Evolutionary conservation across 768 basidiomycete species (phyloP).

Genomic region (Boletus vinaceobasis): DNA sequence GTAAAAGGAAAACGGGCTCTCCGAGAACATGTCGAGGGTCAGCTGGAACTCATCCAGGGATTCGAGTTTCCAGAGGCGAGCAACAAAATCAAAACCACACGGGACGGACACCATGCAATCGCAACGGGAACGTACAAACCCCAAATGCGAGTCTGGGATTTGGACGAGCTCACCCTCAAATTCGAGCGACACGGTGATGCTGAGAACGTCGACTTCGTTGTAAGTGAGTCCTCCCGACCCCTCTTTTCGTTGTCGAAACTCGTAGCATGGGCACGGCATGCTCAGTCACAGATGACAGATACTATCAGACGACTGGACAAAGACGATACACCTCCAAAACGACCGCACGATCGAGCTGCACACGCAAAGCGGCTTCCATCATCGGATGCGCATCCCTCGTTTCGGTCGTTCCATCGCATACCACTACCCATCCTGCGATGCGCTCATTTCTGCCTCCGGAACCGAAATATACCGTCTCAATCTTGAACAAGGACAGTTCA

Average conservation of each 20-base stretch:
- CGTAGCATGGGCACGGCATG: neutral
- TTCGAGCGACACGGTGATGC: constrained; percentile 95
- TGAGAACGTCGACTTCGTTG: constrained; percentile 97
- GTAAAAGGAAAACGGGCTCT: constrained; percentile 57
- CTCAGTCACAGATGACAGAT: constrained; percentile 48
- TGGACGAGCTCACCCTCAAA: constrained; percentile 88
- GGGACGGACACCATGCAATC: constrained; percentile 88
- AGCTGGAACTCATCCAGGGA: constrained; percentile 89
- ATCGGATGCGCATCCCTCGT: constrained; percentile 89
- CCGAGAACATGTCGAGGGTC: constrained; percentile 76
- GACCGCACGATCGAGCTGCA: constrained; percentile 95
- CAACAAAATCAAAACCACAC: constrained; percentile 84
- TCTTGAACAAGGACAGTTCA: constrained; percentile 90
- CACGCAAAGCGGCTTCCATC: constrained; percentile 90
- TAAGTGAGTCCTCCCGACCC: constrained; percentile 54
- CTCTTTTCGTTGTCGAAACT: neutral
- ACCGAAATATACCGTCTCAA: constrained; percentile 91
- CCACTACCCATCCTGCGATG: constrained; percentile 91
- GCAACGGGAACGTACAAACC: constrained; percentile 98
- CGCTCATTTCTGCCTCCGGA: constrained; percentile 80
- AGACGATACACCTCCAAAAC: constrained; percentile 93
- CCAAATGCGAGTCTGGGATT: constrained; percentile 93
- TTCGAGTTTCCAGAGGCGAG: constrained; percentile 98
- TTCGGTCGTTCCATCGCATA: constrained; percentile 92
- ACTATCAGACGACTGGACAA: constrained; percentile 98